Evolutionary conservation across 192 early-diverging fungal species (phyloP), one percentile per base, ranked within the genome.

Genomic region (Coemansia guatemalensis): DNA sequence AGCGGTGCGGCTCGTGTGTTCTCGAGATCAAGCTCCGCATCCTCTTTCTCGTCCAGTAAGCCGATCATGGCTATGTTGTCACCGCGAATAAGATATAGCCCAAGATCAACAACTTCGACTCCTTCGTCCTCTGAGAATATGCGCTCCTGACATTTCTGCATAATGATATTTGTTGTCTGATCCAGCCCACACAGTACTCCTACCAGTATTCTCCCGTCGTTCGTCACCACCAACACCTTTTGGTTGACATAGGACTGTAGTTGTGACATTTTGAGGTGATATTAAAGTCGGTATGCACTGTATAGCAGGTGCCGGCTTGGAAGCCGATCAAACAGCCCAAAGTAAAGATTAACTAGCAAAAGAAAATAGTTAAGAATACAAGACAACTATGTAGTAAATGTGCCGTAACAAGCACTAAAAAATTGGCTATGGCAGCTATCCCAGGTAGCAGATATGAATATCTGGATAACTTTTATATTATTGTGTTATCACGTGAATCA

Each of bases 71-170:
- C 77, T 47, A 85, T 77, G 56, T 81, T 82, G 58, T 83, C 82
- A 4, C 84, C 84, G 9, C 82, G 74, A 44, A 85, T 71, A 53
- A 85, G 71, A 52, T 85, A 83, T 9, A 85, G 56, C 1, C 84
- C 84, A 32, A 85, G 56, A 24, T 65, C 65, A 29, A 78, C 74
- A 8, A 71, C 69, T 58, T 85, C 82, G 26, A 83, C 82, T 18
- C 75, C 75, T 20, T 85, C 84, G 61, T 78, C 73, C 49, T 75
- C 72, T 0, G 79, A 79, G 49, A 79, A 85, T 50, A 85, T 71
- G 32, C 84, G 78, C 59, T 85, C 84, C 30, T 73, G 61, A 63
- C 81, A 78, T 7, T 65, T 69, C 53, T 71, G 71, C 67, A 85
- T 72, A 18, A 85, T 78, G 4, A 85, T 70, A 41, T 85, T 85